Evolutionary conservation across 305 asterid genomes (phyloP).

Genomic region (Solanum aculeatissimum): DNA sequence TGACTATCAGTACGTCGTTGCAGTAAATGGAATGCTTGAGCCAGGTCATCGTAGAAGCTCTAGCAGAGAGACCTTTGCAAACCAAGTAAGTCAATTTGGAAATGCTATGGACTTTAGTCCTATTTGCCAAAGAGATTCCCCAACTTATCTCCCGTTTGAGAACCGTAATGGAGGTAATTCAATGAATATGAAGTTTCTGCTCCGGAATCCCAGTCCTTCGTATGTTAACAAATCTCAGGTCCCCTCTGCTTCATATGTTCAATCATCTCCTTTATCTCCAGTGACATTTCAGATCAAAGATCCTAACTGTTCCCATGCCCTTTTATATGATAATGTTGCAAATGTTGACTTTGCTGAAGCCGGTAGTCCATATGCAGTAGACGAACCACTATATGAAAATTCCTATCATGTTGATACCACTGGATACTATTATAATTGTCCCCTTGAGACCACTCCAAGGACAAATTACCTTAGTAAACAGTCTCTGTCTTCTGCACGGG

Average conservation of each 20-base stretch:
- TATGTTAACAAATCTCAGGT: constrained; percentile 13
- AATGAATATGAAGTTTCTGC: constrained; percentile 13
- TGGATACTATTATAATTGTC: constrained; percentile 21
- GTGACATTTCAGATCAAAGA: constrained; percentile 21
- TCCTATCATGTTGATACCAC: constrained; percentile 20
- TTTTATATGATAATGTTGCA: constrained; percentile 18
- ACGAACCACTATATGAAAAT: constrained; percentile 18
- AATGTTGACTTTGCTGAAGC: constrained; percentile 16
- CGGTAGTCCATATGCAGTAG: constrained; percentile 12
- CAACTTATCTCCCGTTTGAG: constrained; percentile 30
- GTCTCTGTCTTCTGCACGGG: constrained; percentile 22
- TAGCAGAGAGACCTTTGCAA: constrained; percentile 52
- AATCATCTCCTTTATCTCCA: constrained; percentile 29
- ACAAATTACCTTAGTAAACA: constrained; percentile 22
- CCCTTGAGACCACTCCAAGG: constrained; percentile 12
- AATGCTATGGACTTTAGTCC: constrained; percentile 25
- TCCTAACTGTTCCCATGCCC: constrained; percentile 18
- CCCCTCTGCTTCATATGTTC: constrained; percentile 21
- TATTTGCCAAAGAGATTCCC: constrained; percentile 30
- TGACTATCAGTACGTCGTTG: constrained; percentile 57
- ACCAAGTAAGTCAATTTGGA: constrained; percentile 21
- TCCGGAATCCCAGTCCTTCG: constrained; percentile 18
- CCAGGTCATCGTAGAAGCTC: constrained; percentile 39
- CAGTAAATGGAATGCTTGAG: constrained; percentile 63
- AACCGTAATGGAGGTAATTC: constrained; percentile 23